Evolutionary conservation across 1,284 basidiomycete genomes (phyloP), one percentile per base, ranked within the genome.

Genomic region (Trametes pubescens): DNA sequence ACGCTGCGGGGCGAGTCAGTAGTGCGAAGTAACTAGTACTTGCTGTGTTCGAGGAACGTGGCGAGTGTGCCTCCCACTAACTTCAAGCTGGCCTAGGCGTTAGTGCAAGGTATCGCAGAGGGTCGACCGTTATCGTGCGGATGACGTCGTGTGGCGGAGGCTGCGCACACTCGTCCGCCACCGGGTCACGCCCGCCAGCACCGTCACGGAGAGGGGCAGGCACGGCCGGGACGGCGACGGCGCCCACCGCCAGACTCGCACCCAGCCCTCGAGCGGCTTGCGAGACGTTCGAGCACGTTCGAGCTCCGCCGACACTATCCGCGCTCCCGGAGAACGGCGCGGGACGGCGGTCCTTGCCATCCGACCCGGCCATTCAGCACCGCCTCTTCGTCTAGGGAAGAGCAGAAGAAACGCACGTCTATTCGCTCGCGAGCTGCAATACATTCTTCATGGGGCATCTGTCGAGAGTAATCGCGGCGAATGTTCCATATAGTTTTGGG

Each of bases 131-230:
- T 7, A 46, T 43, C 2, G 43, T 21, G 10, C 22, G 37, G 49
- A 54, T 44, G 53, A 54, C 53, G 53, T 54, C 38, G 53, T 44
- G 38, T 29, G 24, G 49, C 49, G 49, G 32, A 11, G 37, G 37
- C 37, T 38, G 37, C 4, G 37, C 37, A 16, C 16, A 16, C 14
- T 43, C 40, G 40, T n/a, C 18, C 48, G 6, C 9, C 1, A n/a
- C 29, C 49, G 49, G 29, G 29, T 34, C 29, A 51, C 49, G 40
- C 16, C 18, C 6, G 37, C 34, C 37, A 38, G 37, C 8, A 9
- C 29, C 9, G 29, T 51, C 49, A 51, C 49, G 21, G 22, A 26
- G 32, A 47, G 44, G 44, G 44, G 44, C 44, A 47, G 44, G 22
- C 44, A 47, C 44, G 29, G 49, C 18, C 49, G 49, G 49, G 40